Conservation (phyloP, 2,329 filamentous ascomycete species). For the Leptographium galeiforme region DNA sequence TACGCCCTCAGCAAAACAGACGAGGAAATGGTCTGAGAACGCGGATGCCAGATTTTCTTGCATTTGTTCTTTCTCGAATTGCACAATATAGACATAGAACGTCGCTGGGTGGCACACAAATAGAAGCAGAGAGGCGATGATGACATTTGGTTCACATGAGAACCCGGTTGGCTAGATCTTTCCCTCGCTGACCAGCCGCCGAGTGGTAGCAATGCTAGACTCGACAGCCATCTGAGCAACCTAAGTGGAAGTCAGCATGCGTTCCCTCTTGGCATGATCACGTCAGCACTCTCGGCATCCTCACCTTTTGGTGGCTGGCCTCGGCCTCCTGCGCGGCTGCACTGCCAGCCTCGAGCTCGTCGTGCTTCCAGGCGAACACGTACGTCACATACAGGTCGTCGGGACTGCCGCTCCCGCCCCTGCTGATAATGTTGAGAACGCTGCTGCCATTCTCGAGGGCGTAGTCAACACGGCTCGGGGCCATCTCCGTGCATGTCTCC, state of each 20-base stretch:
- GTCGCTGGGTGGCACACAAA: background rate
- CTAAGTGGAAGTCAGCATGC: slow-evolving; percentile 4
- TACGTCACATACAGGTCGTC: slow-evolving; percentile 20
- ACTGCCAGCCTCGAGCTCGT: slow-evolving; percentile 12
- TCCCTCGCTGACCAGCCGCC: slow-evolving; percentile 13
- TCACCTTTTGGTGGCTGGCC: slow-evolving; percentile 13
- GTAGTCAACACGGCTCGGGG: slow-evolving; percentile 19
- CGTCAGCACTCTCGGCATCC: background rate
- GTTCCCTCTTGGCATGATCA: background rate
- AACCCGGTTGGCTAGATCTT: slow-evolving; percentile 2
- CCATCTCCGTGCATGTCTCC: slow-evolving; percentile 19
- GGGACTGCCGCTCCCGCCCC: slow-evolving; percentile 12
- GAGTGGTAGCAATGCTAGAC: slow-evolving; percentile 14
- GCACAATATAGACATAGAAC: background rate
- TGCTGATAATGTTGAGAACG: slow-evolving; percentile 19
- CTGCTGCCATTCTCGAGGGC: slow-evolving; percentile 17
- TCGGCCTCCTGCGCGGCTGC: slow-evolving; percentile 11
- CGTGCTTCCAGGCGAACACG: slow-evolving; percentile 18
- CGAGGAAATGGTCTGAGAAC: too few relatives aligned
- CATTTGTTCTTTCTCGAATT: too few relatives aligned
- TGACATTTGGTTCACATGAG: background rate
- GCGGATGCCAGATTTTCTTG: too few relatives aligned
- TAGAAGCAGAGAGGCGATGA: background rate
- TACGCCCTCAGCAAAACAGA: too few relatives aligned
- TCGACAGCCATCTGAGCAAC: slow-evolving; percentile 16